Evolutionary conservation across 805 yeast species (phyloP), one percentile per base, ranked within the genome.

Genomic region (Teunomyces barrocoloradensis): DNA sequence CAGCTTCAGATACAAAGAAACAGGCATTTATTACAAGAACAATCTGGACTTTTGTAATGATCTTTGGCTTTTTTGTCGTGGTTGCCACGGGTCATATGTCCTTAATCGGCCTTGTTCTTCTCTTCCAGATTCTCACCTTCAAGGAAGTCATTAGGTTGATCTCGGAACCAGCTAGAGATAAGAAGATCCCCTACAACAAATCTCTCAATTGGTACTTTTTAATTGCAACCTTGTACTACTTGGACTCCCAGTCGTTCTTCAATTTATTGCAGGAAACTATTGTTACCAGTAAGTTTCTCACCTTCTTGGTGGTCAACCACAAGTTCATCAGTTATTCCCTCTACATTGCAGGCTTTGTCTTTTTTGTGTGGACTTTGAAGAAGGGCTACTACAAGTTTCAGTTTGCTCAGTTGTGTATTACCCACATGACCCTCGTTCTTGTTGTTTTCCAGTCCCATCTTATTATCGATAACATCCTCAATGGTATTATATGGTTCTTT

Each of bases 361-460:
- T 89, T 54, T 94, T 94, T 64, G 97, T 94, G 49, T 81, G 87
- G 56, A 86, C 96, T 41, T 75, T 94, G 61, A 86, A 90, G 59
- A 91, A 87, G 64, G 97, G 96, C 17, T 87, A 82, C 66, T 82
- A 89, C 64, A 85, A 82, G 65, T 90, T 89, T 72, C 99, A 94
- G 71, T 92, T 92, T 73, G 89, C 92, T 17, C 97, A 94, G 61
- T 79, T 94, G 55, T 89, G 96, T 66, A 80, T 87, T 51, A 91
- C 98, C 3, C 97, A 92, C 64, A 89, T 94, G 96, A 89, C 94
- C 15, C 71, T 94, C 56, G 71, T 91, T 51, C 70, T 94, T 49
- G 96, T 92, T 46, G 96, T 94, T 23, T 83, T 89, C 73, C 99
- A 94, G 72, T 94, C 96, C 41, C 96, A 94, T 68, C 82, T 91